Conservation (phyloP, 2,329 filamentous ascomycete genomes). For the Ophiobolus disseminans region DNA sequence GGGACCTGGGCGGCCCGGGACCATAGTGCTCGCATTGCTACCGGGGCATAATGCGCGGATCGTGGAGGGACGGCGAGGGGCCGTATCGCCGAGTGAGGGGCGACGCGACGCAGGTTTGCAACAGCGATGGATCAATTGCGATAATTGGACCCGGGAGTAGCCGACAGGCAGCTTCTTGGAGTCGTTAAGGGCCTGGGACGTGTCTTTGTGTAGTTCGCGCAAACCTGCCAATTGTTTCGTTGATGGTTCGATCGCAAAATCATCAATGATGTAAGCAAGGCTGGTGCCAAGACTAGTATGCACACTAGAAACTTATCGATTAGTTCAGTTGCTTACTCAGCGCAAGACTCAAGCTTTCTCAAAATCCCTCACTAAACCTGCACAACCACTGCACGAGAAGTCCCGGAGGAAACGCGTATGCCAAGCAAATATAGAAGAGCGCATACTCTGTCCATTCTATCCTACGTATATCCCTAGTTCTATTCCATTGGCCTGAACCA, state of each 20-base stretch:
- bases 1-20: constrained; percentile 70
- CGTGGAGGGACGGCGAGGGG: constrained; percentile 24
- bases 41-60: constrained; percentile 41
- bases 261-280: not conserved
- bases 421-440: too few relatives aligned
- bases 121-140: not conserved
- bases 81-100: constrained; percentile 21
- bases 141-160: not conserved
- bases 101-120: constrained; percentile 23
- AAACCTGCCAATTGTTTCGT: not conserved
- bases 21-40: constrained; percentile 72
- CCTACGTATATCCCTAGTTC: too few relatives aligned
- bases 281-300: too few relatives aligned
- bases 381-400: too few relatives aligned
- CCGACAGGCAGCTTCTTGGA: not conserved
- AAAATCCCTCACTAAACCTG: too few relatives aligned
- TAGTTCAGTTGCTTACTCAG: too few relatives aligned
- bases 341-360: too few relatives aligned
- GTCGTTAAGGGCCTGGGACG: not conserved
- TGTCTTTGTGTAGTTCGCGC: not conserved
- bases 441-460: too few relatives aligned
- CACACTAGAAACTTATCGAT: too few relatives aligned
- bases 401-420: too few relatives aligned
- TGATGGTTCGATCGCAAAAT: not conserved
- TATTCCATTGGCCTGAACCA: too few relatives aligned